These are phyloP conservation scores for Neobulgaria alba DNA, from an alignment of 2,329 filamentous ascomycete genomes.

Conservation along the genomic window DNA sequence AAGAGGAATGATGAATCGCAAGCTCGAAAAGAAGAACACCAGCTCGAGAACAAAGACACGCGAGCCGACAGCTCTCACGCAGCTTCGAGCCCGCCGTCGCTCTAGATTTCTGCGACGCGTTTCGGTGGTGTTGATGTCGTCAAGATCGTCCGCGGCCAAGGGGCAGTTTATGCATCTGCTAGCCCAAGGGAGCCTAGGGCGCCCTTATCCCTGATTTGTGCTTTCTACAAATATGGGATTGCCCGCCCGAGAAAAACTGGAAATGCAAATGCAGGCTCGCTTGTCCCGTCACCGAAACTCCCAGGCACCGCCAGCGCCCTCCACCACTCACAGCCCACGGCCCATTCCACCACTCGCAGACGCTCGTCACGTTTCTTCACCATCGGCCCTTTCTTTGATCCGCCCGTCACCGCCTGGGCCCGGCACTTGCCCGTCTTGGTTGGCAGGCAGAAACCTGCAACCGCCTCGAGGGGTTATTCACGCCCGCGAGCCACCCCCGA, in stretches of 20 bases:
- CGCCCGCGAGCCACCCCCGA: too few relatives aligned
- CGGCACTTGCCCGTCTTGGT: not conserved
- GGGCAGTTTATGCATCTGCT: not conserved
- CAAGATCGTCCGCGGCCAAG: not conserved
- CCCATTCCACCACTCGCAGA: not conserved
- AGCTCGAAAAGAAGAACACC: too few relatives aligned
- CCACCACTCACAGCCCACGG: not conserved
- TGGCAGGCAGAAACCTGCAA: not conserved
- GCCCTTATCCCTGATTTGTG: not conserved
- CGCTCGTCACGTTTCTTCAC: not conserved
- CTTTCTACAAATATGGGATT: not conserved
- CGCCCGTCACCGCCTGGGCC: not conserved
- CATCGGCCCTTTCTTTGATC: not conserved
- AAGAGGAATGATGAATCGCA: too few relatives aligned
- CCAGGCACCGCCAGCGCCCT: not conserved
- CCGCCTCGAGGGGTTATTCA: not conserved
- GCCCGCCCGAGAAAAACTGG: not conserved
- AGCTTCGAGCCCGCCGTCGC: too few relatives aligned
- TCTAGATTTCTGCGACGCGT: not conserved
- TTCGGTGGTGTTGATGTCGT: not conserved
- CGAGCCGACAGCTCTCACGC: too few relatives aligned
- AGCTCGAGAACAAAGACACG: too few relatives aligned
- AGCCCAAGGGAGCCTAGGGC: not conserved
- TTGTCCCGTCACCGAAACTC: not conserved
- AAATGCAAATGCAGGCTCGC: not conserved